phyloP scores from a whole-genome alignment of 1,139 yeast species.

The Casaregolazyma lundiana region DNA sequence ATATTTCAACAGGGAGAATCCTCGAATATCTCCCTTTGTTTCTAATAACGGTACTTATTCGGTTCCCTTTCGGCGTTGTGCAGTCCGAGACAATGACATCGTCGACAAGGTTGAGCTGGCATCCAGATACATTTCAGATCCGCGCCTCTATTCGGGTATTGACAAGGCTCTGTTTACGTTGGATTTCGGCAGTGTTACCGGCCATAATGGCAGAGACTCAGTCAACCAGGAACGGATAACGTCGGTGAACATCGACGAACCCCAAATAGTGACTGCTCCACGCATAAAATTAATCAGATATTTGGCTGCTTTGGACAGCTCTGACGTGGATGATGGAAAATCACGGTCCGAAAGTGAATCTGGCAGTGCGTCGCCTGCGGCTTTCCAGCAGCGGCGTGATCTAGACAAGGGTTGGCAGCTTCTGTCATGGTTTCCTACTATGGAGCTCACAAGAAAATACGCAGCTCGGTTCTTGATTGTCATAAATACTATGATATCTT shows the following conservation, averaged over 20 bases:
- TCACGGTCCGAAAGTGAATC: not conserved
- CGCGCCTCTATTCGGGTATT: not conserved
- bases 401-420: constrained; percentile 5
- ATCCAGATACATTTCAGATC: not conserved
- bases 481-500: constrained; percentile 18
- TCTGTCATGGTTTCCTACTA: constrained; percentile 18
- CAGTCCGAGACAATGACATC: not conserved
- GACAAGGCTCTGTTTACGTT: not conserved
- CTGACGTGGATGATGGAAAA: not conserved
- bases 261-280: not conserved
- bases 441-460: constrained; percentile 15
- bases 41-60: not conserved
- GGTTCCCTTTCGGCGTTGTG: not conserved
- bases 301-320: not conserved
- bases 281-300: not conserved
- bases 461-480: constrained; percentile 15
- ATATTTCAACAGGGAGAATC: not conserved
- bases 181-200: not conserved
- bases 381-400: not conserved
- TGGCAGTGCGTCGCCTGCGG: not conserved
- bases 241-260: not conserved
- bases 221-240: not conserved
- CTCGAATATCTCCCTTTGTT: not conserved
- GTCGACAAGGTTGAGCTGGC: not conserved
- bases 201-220: not conserved